Evolutionary conservation across 208 protist species (phyloP), one percentile per base, ranked within the genome.

Genomic region (Trypanosoma brucei): DNA sequence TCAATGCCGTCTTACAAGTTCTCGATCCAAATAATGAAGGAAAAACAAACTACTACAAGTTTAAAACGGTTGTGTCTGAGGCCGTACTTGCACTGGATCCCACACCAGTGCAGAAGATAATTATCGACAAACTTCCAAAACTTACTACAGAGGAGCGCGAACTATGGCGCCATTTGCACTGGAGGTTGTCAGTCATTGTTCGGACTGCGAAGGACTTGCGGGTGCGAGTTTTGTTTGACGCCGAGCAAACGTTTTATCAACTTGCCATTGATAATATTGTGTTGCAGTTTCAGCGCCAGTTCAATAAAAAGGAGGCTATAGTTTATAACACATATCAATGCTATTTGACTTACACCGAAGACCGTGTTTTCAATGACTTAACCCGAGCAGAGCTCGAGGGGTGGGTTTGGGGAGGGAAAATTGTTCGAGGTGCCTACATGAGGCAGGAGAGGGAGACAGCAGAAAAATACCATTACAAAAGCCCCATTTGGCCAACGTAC

Each of bases 291-390:
- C 88, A 96, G 80, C 68, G 73, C n/a, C 63, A 81, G 55, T 98
- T 88, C 83, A 99, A 99, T 78, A 77, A 65, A 37, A 55, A 96
- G 14, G 70, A 82, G 35, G 83, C 96, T n/a, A 76, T 90, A 37
- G 83, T 98, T 50, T 98, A 95, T 80, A 98, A 98, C 75, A 99
- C 97, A 35, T 98, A 98, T 74, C 97, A 99, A 78, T 97, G 91
- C 79, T 99, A 99, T 74, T 81, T 98, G 55, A 97, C 87, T 53
- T 93, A 98, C 67, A 81, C 90, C 14, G 69, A 87, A 65, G 72
- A 87, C 42, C 84, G 91, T 59, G 70, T 98, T 44, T 60, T 70
- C 42, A 92, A 91, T 54, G 97, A 98, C 62, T 81, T 98, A 9
- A 79, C 84, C 31, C 79, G 85, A 22, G 79, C 92, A 1, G 68